These are phyloP conservation scores for Staphylotrichum longicolle DNA, from an alignment of 495 filamentous ascomycete species.

Conservation along the genomic window DNA sequence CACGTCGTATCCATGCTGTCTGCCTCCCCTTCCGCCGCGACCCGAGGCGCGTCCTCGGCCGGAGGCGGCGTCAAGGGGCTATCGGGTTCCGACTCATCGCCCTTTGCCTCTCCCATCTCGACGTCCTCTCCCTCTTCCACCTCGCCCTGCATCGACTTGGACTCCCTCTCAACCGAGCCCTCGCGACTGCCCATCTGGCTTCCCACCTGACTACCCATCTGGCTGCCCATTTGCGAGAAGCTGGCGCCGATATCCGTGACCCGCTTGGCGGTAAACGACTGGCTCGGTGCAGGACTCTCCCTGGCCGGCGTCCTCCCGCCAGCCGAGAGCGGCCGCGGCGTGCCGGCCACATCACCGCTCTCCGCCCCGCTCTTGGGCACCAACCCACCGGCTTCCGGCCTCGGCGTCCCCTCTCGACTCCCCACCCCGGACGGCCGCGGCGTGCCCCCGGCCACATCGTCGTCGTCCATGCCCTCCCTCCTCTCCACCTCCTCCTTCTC, in stretches of 20 bases:
- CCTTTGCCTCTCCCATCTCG: slow-evolving; percentile 45
- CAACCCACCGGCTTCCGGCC: slow-evolving; percentile 43
- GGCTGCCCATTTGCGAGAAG: slow-evolving; percentile 45
- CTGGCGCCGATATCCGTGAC: slow-evolving; percentile 45
- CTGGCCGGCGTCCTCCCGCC: slow-evolving; percentile 66
- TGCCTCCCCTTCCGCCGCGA: slow-evolving; percentile 53
- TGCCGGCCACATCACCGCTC: slow-evolving; percentile 41
- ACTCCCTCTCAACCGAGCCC: slow-evolving; percentile 19
- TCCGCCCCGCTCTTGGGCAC: slow-evolving; percentile 37
- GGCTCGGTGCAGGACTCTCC: slow-evolving; percentile 44
- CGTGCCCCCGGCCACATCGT: slow-evolving; percentile 53
- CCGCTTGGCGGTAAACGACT: slow-evolving; percentile 37
- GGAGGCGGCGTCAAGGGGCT: slow-evolving; percentile 35
- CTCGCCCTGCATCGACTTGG: slow-evolving; percentile 49
- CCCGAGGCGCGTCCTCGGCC: slow-evolving; percentile 48
- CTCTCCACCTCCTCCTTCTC: slow-evolving; percentile 86
- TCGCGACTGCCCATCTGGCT: slow-evolving; percentile 25
- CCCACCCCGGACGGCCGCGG: slow-evolving; percentile 39
- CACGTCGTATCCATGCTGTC: slow-evolving; percentile 72
- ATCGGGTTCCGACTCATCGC: slow-evolving; percentile 42
- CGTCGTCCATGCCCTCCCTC: slow-evolving; percentile 78
- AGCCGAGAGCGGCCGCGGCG: slow-evolving; percentile 46
- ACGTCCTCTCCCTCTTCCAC: slow-evolving; percentile 65
- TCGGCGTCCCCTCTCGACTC: slow-evolving; percentile 41
- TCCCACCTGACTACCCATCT: slow-evolving; percentile 31